These are phyloP conservation scores for Leccinum griseonigrum DNA, from an alignment of 1,284 basidiomycete genomes.

Conservation along the genomic window DNA sequence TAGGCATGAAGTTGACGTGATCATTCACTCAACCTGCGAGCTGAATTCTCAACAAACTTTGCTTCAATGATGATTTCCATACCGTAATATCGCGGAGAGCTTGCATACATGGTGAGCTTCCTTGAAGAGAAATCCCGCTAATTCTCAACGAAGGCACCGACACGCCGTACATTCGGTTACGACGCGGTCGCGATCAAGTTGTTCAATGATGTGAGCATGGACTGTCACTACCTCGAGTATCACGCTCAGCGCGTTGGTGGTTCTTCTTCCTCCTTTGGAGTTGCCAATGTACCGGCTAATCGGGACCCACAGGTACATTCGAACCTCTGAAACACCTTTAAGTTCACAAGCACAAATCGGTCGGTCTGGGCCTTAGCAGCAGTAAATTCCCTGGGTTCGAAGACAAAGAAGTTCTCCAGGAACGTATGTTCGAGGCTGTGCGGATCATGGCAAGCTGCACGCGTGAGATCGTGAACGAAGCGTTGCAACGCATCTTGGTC, in stretches of 20 bases:
- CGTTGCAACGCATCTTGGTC: conserved; percentile 62
- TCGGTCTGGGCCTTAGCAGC: conserved; percentile 72
- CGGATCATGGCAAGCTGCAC: conserved; percentile 40
- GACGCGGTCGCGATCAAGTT: conserved; percentile 70
- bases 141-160: not conserved
- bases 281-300: conserved; percentile 10
- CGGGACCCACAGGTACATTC: not conserved
- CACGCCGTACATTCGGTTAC: conserved; percentile 37
- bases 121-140: not conserved
- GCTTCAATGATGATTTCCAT: not conserved
- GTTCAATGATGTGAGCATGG: conserved; percentile 72
- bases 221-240: conserved; percentile 60
- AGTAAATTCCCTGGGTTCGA: conserved; percentile 72
- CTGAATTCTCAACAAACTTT: no score
- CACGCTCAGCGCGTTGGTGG: no score
- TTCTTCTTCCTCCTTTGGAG: no score
- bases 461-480: conserved; percentile 45
- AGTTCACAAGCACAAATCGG: conserved; percentile 58
- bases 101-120: not conserved
- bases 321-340: conserved; percentile 48
- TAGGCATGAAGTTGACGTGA: no score
- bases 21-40: no score
- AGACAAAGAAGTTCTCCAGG: conserved; percentile 43
- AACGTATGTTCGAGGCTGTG: conserved; percentile 48
- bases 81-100: not conserved